These are phyloP conservation scores for Ustulina deusta DNA, from an alignment of 2,329 filamentous ascomycete genomes.

Conservation along the genomic window DNA sequence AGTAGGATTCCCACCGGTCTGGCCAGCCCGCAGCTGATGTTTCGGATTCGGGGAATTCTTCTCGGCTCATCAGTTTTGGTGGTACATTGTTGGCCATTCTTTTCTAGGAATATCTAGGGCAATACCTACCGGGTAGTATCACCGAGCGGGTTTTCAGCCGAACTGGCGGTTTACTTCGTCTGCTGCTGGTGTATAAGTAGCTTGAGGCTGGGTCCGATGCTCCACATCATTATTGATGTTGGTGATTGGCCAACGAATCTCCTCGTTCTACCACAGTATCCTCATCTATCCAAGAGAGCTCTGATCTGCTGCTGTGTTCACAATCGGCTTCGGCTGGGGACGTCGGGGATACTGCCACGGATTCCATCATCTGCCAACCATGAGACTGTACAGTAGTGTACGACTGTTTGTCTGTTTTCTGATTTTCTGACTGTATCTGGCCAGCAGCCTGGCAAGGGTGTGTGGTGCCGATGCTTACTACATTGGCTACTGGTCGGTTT, in stretches of 20 bases:
- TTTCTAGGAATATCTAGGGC: background rate
- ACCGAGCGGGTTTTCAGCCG: constrained; percentile 13
- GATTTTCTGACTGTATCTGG: constrained; percentile 40
- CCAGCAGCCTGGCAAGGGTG: constrained; percentile 9
- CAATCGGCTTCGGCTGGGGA: background rate
- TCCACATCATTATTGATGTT: too few species aligned
- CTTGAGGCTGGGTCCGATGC: too few species aligned
- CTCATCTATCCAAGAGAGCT: background rate
- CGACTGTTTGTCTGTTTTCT: background rate
- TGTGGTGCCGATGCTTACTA: constrained; percentile 38
- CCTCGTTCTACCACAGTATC: too few species aligned
- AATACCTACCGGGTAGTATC: constrained; percentile 6
- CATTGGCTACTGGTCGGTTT: too few species aligned
- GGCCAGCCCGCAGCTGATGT: constrained; percentile 29
- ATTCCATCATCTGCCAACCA: background rate
- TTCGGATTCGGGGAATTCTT: constrained; percentile 33
- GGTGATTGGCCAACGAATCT: too few species aligned
- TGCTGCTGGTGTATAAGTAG: too few species aligned
- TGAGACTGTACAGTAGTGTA: background rate
- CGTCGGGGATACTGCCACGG: background rate
- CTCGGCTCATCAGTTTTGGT: constrained; percentile 13
- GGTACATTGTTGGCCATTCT: too few species aligned
- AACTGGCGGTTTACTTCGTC: background rate
- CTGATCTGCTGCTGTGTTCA: background rate
- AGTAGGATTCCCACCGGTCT: constrained; percentile 19